Evolutionary conservation across 1,139 yeast genomes (phyloP).

Genomic region (Suhomyces guaymorum): DNA sequence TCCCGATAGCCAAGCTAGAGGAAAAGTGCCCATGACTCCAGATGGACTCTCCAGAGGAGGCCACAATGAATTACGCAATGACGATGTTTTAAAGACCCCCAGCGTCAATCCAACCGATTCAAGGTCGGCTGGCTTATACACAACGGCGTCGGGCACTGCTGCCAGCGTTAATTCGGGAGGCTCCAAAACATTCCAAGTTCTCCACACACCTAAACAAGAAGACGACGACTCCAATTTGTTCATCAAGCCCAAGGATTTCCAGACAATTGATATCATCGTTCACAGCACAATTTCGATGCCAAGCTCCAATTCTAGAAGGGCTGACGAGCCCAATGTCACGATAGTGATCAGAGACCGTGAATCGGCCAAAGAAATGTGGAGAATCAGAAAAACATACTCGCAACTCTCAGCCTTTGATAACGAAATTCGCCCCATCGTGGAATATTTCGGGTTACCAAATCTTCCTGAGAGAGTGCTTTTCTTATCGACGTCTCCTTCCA

Average conservation of each 20-base stretch:
- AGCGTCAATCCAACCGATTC: slow-evolving; percentile 10
- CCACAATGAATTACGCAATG: slow-evolving; percentile 6
- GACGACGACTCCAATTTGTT: slow-evolving; percentile 43
- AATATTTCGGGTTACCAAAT: slow-evolving; percentile 63
- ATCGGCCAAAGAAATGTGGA: slow-evolving; percentile 68
- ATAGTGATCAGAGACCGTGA: slow-evolving; percentile 61
- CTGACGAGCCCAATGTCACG: slow-evolving; percentile 62
- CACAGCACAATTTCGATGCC: slow-evolving; percentile 56
- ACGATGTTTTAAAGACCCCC: slow-evolving; percentile 17
- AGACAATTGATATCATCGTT: slow-evolving; percentile 60
- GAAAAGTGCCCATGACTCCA: slow-evolving; percentile 17
- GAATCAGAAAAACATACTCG: slow-evolving; percentile 59
- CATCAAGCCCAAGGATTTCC: slow-evolving; percentile 66
- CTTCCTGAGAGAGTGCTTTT: slow-evolving; percentile 59
- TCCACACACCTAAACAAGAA: slow-evolving; percentile 28
- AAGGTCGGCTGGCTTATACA: slow-evolving; percentile 11
- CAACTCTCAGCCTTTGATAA: slow-evolving; percentile 59
- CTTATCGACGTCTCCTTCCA: slow-evolving; percentile 59
- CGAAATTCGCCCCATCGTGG: slow-evolving; percentile 55
- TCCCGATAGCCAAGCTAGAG: slow-evolving; percentile 4
- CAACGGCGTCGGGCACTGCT: slow-evolving; percentile 9
- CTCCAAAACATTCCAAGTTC: slow-evolving; percentile 25
- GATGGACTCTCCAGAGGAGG: slow-evolving; percentile 13
- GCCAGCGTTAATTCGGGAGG: background rate
- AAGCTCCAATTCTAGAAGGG: slow-evolving; percentile 30